phyloP scores from a whole-genome alignment of 345 rosid species.

The Gossypium anomalum region DNA sequence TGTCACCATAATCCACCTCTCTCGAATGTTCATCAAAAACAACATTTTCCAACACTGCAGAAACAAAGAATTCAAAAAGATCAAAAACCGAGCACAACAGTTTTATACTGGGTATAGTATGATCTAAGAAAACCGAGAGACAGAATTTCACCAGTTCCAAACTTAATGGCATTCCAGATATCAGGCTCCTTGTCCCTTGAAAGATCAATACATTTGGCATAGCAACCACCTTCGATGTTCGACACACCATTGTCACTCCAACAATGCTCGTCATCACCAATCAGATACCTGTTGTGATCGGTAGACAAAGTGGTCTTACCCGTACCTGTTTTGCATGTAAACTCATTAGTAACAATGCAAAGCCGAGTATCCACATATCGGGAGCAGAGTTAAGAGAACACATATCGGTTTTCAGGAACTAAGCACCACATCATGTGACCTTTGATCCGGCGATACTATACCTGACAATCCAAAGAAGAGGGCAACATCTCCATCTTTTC shows the following conservation, averaged over 20 bases:
- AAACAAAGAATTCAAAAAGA: constrained; percentile 14
- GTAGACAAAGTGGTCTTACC: constrained; percentile 97
- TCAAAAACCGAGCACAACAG: constrained; percentile 11
- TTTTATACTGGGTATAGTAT: background rate
- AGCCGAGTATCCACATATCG: background rate
- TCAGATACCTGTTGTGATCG: constrained; percentile 84
- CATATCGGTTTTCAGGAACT: background rate
- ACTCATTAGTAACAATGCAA: constrained; percentile 11
- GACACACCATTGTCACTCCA: constrained; percentile 94
- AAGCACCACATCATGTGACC: constrained; percentile 6
- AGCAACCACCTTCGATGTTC: constrained; percentile 97
- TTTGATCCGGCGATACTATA: constrained; percentile 43
- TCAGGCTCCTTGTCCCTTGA: constrained; percentile 94
- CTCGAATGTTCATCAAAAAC: constrained; percentile 93
- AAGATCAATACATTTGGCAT: constrained; percentile 96
- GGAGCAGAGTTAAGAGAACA: constrained; percentile 32
- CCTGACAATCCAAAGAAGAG: constrained; percentile 99
- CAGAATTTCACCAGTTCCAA: constrained; percentile 36
- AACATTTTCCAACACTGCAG: constrained; percentile 84
- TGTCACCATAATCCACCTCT: constrained; percentile 80
- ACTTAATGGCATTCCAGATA: constrained; percentile 95
- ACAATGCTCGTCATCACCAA: constrained; percentile 96
- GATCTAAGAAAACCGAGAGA: background rate
- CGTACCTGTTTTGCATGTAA: constrained; percentile 36
- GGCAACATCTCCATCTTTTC: constrained; percentile 97